Evolutionary conservation across 176 grass and related monocot genomes (phyloP).

Genomic region (Ananas comosus): DNA sequence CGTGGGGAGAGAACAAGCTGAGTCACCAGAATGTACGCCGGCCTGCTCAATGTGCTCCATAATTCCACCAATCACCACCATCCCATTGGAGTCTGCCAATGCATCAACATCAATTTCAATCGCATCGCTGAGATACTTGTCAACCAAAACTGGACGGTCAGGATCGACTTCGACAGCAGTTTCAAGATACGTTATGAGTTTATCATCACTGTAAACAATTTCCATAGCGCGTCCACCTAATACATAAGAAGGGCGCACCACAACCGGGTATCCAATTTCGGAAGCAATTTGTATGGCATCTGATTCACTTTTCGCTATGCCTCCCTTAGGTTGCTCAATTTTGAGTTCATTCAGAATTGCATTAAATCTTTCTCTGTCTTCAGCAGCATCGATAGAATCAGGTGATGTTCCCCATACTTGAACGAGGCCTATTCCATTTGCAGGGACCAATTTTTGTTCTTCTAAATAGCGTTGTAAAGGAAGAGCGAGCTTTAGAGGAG

Average conservation of each 20-base stretch:
- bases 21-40: slow-evolving; percentile 95
- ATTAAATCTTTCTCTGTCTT: slow-evolving; percentile 94
- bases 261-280: slow-evolving; percentile 85
- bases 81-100: slow-evolving; percentile 69
- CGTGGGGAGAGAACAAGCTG: slow-evolving; percentile 92
- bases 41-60: slow-evolving; percentile 99
- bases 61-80: slow-evolving; percentile 95
- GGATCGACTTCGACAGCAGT: slow-evolving; percentile 98
- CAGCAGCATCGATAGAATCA: slow-evolving; percentile 96
- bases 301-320: slow-evolving; percentile 82
- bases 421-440: slow-evolving; percentile 47
- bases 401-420: slow-evolving; percentile 96
- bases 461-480: slow-evolving; percentile 68
- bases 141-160: slow-evolving; percentile 75
- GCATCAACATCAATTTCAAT: slow-evolving; percentile 98
- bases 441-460: slow-evolving; percentile 46
- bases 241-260: slow-evolving; percentile 93
- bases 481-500: slow-evolving; percentile 88
- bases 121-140: slow-evolving; percentile 88
- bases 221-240: slow-evolving; percentile 98
- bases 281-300: slow-evolving; percentile 84
- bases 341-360: slow-evolving; percentile 82
- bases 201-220: slow-evolving; percentile 92
- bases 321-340: slow-evolving; percentile 89
- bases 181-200: slow-evolving; percentile 77